Base-by-base conservation (phyloP, 2,329 filamentous ascomycete genomes). In the Hypoxylon sp. region DNA sequence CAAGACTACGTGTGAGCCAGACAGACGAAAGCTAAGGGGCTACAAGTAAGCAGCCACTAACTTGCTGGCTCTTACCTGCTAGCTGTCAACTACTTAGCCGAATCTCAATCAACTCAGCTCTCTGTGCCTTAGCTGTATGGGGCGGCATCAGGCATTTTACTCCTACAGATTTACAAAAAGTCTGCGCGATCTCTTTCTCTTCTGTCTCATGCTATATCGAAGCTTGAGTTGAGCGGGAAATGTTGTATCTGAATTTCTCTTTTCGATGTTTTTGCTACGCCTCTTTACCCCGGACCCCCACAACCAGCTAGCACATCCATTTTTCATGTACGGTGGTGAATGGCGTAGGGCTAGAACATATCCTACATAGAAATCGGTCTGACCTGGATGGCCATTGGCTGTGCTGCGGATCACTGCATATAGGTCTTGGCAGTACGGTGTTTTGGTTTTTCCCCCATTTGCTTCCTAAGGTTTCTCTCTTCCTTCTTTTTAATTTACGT, bases 1-100 rank as follows among this genome's bases (percentile, higher is more conserved):
- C 79, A 84, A 82, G 69, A 81, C 75, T 11, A 72, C 76, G 2
- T 85, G 85, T 74, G 85, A 87, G 73, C 66, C 76, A 10, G 81
- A 81, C 71, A 78, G 84, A 54, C 71, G 70, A 13, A 59, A 66
- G 51, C 61, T 73, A 31, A 73, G 74, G 48, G 72, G 67, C 11
- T 71, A 69, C 62, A 50, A 66, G 33, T 66, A 66, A 61, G 58
- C 66, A 59, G 57, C 59, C 63, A 64, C 55, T 4, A 6, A n/a
- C 8, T 29, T 19, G 39, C 26, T 19, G 39, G 39, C 39, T 44
- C 17, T 22, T 17, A 50, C 14, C 4, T 31, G 14, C 46, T 50
- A 52, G 47, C 17, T n/a, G 24, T 31, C 3, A 24, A n/a, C 26
- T 24, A 33, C 47, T 17, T 64, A 64, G 39, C 42, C 62, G 50